phyloP scores from a whole-genome alignment of 2,329 filamentous ascomycete species.

The Colletotrichum musicola region DNA sequence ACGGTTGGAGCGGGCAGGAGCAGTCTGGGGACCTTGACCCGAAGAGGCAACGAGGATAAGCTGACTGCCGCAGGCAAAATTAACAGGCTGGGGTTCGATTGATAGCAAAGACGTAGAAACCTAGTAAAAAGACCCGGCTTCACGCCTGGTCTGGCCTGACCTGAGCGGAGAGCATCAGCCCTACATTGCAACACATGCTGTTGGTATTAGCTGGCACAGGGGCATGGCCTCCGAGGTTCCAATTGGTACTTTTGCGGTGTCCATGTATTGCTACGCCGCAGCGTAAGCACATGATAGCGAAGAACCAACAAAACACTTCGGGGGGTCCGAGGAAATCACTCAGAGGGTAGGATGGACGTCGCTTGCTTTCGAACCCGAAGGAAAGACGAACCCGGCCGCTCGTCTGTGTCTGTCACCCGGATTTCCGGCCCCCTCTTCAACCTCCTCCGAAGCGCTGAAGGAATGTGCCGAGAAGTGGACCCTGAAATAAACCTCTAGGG shows the following conservation, averaged over 20 bases:
- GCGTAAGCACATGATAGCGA: neutral
- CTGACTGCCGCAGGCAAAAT: constrained; percentile 11
- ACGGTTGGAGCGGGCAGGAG: neutral
- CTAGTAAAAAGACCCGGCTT: neutral
- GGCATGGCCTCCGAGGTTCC: neutral
- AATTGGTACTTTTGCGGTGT: neutral
- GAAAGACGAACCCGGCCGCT: too few species aligned
- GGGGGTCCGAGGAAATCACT: too few species aligned
- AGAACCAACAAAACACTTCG: neutral
- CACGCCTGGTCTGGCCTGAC: constrained; percentile 1
- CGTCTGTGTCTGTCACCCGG: too few species aligned
- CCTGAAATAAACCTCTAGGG: too few species aligned
- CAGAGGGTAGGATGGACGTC: too few species aligned
- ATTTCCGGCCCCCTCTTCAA: too few species aligned
- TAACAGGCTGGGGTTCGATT: neutral
- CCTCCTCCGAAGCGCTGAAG: too few species aligned
- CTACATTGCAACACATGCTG: neutral
- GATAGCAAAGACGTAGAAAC: neutral
- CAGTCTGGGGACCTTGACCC: neutral
- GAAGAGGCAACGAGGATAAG: constrained; percentile 17
- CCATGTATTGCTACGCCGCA: neutral
- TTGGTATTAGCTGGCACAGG: neutral
- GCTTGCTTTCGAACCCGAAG: too few species aligned
- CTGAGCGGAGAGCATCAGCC: neutral
- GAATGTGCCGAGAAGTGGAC: too few species aligned